Evolutionary conservation across 73 alveolate genomes (phyloP), one percentile per base, ranked within the genome.

Genomic region (Uronychia binucleata): DNA sequence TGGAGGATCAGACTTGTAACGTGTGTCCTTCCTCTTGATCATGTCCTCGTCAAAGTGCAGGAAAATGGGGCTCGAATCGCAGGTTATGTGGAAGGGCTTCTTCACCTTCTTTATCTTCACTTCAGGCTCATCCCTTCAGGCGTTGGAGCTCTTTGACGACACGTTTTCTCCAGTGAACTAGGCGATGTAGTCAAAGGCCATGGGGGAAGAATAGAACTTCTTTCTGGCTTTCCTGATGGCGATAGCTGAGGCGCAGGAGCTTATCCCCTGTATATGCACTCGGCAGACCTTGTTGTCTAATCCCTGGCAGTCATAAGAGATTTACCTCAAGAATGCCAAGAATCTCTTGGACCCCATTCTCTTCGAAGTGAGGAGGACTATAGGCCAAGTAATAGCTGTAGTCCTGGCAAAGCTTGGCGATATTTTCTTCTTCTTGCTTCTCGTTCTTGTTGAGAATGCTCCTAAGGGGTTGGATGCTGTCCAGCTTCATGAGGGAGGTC

Each of bases 351-450:
- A 46, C 67, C 19, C 67, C 67, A 46, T 46, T 46, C 19, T 46
- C 67, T 46, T 46, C 67, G 19, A 46, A 46, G 67, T 46, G 67
- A 46, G 67, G 67, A 46, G 67, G 67, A 46, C 67, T 46, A 46
- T 46, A 46, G 67, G 67, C 67, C 19, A 46, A 46, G 67, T 46
- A 46, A 19, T 46, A 46, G 67, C n/a, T 11, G 19, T 46, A 46
- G 19, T 46, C 67, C 19, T 46, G 19, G 67, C 67, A 46, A 46
- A 46, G 67, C 19, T 5, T 11, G 67, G 19, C 67, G 5, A 46
- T 46, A 46, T 19, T 46, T 11, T 46, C 67, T 46, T 46, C 67
- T 46, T 46, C 67, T 46, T 46, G 5, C 19, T 46, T 46, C n/a
- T 46, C 19, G 5, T 46, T 19, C 19, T 46, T 46, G 19, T 5